Evolutionary conservation across 768 basidiomycete species (phyloP).

Genomic region (Cystofilobasidium macerans): DNA sequence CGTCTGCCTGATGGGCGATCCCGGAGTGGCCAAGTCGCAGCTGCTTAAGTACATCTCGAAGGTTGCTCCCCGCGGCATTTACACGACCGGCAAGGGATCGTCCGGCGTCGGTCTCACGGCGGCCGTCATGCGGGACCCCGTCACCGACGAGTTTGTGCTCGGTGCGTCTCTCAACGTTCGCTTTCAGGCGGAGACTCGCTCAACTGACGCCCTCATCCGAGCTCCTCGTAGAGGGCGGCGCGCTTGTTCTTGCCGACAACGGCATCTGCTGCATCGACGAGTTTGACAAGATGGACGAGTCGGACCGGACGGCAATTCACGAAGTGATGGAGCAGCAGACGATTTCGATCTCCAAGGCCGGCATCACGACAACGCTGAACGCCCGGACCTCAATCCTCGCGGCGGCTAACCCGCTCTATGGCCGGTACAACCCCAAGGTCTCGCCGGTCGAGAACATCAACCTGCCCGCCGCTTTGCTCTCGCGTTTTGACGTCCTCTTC

Average conservation of each 20-base stretch:
- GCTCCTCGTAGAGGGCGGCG: constrained; percentile 72
- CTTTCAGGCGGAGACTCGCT: no score
- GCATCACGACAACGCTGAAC: constrained; percentile 95
- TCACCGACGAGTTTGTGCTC: constrained; percentile 98
- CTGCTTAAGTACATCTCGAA: constrained; percentile 96
- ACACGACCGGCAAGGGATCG: constrained; percentile 96
- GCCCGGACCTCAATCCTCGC: constrained; percentile 95
- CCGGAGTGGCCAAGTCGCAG: constrained; percentile 97
- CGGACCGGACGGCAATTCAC: constrained; percentile 94
- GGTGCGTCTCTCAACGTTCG: constrained; percentile 49
- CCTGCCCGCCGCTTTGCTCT: constrained; percentile 86
- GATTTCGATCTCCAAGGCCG: constrained; percentile 97
- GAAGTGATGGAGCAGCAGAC: constrained; percentile 99
- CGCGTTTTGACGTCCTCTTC: constrained; percentile 92
- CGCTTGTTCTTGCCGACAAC: constrained; percentile 96
- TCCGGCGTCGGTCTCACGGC: constrained; percentile 98
- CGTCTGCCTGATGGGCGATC: constrained; percentile 97
- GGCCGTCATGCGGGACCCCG: constrained; percentile 97
- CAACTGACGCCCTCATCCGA: neutral
- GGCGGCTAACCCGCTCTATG: constrained; percentile 94
- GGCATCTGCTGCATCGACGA: constrained; percentile 99
- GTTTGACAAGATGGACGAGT: constrained; percentile 99
- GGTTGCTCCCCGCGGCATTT: constrained; percentile 91
- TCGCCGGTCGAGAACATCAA: constrained; percentile 99
- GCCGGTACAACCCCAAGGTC: constrained; percentile 93